phyloP scores from a whole-genome alignment of 257 asterid species.

The Solanum etuberosum region DNA sequence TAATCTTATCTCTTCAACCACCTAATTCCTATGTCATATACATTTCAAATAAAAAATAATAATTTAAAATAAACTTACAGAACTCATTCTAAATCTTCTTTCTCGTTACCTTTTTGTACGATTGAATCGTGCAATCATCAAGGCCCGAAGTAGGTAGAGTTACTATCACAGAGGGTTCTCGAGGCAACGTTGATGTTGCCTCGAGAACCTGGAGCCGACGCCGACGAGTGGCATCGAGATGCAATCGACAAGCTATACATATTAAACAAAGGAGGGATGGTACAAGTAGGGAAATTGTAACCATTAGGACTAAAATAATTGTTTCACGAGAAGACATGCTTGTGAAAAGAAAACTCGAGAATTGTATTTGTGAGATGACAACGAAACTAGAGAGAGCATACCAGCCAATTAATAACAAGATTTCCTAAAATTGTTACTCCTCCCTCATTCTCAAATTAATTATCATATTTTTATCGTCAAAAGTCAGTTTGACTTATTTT shows the following conservation, averaged over 20 bases:
- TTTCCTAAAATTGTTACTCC: neutral
- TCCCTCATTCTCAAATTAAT: neutral
- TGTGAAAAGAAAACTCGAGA: neutral
- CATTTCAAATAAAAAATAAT: neutral
- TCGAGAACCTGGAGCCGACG: neutral
- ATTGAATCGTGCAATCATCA: constrained; percentile 9
- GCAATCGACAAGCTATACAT: neutral
- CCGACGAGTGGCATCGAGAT: neutral
- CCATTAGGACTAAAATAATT: neutral
- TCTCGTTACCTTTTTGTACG: constrained; percentile 4
- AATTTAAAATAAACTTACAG: neutral
- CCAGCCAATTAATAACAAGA: neutral
- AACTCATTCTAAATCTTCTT: neutral
- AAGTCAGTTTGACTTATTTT: neutral
- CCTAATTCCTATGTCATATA: neutral
- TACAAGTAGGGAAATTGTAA: neutral
- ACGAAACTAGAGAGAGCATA: neutral
- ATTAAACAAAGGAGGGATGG: neutral
- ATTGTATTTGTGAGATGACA: neutral
- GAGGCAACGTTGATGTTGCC: neutral
- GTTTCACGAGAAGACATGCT: neutral
- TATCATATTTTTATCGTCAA: neutral
- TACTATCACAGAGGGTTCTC: neutral
- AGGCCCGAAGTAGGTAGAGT: neutral
- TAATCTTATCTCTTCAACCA: neutral